Conservation (phyloP, 768 basidiomycete genomes). For the Polyporus arcularius region DNA sequence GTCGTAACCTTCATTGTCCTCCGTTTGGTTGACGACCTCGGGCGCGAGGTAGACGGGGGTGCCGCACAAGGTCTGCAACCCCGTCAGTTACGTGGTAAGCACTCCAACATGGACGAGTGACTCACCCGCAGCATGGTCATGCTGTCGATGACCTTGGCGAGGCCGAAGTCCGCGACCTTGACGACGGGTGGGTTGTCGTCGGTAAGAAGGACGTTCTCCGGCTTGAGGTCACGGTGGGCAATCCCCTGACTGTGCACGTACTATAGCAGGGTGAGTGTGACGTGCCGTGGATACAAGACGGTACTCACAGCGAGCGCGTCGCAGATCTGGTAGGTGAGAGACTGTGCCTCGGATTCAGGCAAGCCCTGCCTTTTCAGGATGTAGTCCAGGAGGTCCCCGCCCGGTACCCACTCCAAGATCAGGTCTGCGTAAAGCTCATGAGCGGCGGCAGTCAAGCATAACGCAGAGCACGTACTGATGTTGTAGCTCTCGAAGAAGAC, state of each 20-base stretch:
- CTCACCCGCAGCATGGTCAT: constrained; percentile 74
- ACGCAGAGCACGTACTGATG: constrained; percentile 48
- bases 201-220: constrained; percentile 90
- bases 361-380: constrained; percentile 65
- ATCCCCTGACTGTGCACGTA: constrained; percentile 78
- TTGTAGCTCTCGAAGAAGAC: constrained; percentile 65
- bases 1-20: constrained; percentile 73
- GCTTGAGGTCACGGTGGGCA: constrained; percentile 93
- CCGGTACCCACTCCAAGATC: constrained; percentile 82
- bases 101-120: constrained; percentile 10
- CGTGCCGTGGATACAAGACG: background rate
- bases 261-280: constrained; percentile 23
- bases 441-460: constrained; percentile 32
- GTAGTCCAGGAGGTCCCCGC: constrained; percentile 86
- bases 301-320: constrained; percentile 66
- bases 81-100: constrained; percentile 4
- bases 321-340: constrained; percentile 83
- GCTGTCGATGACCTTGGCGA: constrained; percentile 89
- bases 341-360: constrained; percentile 58
- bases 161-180: constrained; percentile 95
- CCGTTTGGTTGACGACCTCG: constrained; percentile 74
- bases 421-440: constrained; percentile 51
- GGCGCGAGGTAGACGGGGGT: constrained; percentile 94
- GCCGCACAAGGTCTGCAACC: constrained; percentile 84
- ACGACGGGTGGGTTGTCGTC: constrained; percentile 63